These are phyloP conservation scores for Durio zibethinus DNA, from an alignment of 345 rosid species.

Conservation along the genomic window DNA sequence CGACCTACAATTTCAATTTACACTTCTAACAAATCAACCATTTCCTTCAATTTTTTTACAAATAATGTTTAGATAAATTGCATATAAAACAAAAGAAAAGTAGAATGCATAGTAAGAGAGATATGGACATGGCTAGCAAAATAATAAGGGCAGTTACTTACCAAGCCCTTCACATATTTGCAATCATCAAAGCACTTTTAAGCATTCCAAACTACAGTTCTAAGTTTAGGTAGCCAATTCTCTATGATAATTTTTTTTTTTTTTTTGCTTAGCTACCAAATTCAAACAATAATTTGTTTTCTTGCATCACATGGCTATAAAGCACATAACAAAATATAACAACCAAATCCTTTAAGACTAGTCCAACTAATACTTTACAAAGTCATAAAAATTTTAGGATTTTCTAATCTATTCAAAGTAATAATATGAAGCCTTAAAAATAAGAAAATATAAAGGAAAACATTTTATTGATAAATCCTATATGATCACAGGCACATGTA, in stretches of 20 bases:
- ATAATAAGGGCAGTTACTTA: slow-evolving; percentile 34
- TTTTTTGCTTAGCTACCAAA: slow-evolving; percentile 87
- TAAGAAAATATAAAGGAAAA: no score
- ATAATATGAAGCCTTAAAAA: no score
- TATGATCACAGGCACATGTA: no score
- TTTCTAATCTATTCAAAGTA: no score
- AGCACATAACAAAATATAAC: neutral
- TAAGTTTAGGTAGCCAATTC: slow-evolving; percentile 90
- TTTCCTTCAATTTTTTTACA: neutral
- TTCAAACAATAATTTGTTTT: slow-evolving; percentile 70
- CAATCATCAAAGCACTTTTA: slow-evolving; percentile 70
- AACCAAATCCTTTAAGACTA: neutral
- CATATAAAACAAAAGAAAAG: neutral
- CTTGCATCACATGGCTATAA: slow-evolving; percentile 37
- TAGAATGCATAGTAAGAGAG: neutral
- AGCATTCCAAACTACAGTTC: slow-evolving; percentile 56
- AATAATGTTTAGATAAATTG: neutral
- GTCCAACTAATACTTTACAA: neutral
- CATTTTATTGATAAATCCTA: no score
- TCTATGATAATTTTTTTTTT: slow-evolving; percentile 54
- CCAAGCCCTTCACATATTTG: slow-evolving; percentile 77
- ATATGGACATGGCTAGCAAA: neutral
- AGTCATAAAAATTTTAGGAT: no score
- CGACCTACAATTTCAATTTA: neutral
- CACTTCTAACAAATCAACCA: neutral